Conservation (phyloP, 129 eudicot species). For the Pittosporum tobira region DNA sequence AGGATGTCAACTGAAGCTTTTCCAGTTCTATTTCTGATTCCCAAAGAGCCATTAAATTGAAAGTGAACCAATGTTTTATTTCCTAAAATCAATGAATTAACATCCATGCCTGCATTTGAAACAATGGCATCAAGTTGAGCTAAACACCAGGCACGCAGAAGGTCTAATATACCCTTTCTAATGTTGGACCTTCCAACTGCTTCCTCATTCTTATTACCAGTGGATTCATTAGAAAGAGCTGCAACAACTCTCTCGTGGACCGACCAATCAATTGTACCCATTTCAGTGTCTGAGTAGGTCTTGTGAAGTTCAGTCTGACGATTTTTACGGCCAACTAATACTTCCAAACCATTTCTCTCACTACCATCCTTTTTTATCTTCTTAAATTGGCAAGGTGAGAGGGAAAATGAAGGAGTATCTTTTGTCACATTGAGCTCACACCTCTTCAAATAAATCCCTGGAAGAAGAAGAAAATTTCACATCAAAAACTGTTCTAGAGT, state of each 20-base stretch:
- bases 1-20: constrained; percentile 46
- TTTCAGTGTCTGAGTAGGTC: constrained; percentile 28
- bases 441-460: constrained; percentile 74
- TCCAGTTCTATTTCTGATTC: constrained; percentile 27
- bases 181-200: constrained; percentile 17
- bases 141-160: constrained; percentile 54
- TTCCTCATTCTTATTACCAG: constrained; percentile 30
- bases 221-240: constrained; percentile 33
- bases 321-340: constrained; percentile 22
- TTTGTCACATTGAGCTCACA: constrained; percentile 34
- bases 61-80: constrained; percentile 63
- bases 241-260: constrained; percentile 43
- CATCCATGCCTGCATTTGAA: constrained; percentile 35
- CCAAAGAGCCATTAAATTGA: constrained; percentile 11
- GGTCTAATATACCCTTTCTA: constrained; percentile 33
- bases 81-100: constrained; percentile 61
- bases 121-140: constrained; percentile 51
- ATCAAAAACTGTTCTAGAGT: neutral
- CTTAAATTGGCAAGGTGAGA: constrained; percentile 72
- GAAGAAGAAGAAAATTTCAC: constrained; percentile 13
- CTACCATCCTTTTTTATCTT: constrained; percentile 20
- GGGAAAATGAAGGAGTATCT: constrained; percentile 45
- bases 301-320: constrained; percentile 20
- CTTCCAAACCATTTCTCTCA: constrained; percentile 34
- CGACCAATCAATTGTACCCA: constrained; percentile 52